Evolutionary conservation across 805 yeast genomes (phyloP).

Genomic region (Metschnikowia proteae): DNA sequence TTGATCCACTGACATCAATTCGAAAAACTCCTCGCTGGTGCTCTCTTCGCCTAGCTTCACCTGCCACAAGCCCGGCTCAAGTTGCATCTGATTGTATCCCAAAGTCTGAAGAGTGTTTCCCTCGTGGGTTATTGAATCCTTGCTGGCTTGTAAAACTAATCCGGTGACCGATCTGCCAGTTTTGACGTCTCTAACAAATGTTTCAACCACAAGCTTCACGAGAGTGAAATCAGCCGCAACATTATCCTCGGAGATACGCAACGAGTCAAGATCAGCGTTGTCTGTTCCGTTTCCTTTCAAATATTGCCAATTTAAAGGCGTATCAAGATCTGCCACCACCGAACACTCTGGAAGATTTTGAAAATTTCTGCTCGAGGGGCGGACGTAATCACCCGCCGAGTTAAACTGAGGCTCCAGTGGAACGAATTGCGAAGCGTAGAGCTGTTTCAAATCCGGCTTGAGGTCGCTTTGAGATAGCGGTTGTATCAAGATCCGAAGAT

Average conservation of each 20-base stretch:
- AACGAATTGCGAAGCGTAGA: conserved; percentile 50
- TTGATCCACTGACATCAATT: conserved; percentile 37
- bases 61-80: conserved; percentile 67
- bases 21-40: conserved; percentile 15
- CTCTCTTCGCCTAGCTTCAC: conserved; percentile 43
- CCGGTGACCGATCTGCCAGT: conserved; percentile 46
- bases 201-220: conserved; percentile 61
- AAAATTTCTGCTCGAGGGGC: conserved; percentile 17
- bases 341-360: conserved; percentile 25
- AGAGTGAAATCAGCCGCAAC: conserved; percentile 42
- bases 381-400: conserved; percentile 17
- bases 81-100: conserved; percentile 80
- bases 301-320: conserved; percentile 67
- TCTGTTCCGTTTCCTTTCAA: conserved; percentile 42
- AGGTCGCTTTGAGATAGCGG: conserved; percentile 46
- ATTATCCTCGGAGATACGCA: conserved; percentile 33
- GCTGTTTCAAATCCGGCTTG: conserved; percentile 50
- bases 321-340: conserved; percentile 43
- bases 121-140: conserved; percentile 33
- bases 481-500: conserved; percentile 50
- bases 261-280: conserved; percentile 57
- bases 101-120: conserved; percentile 73
- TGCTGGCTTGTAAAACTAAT: conserved; percentile 41
- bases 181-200: conserved; percentile 51
- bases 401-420: conserved; percentile 29